Evolutionary conservation across 805 yeast species (phyloP).

Genomic region (Komagataella kurtzmanii): DNA sequence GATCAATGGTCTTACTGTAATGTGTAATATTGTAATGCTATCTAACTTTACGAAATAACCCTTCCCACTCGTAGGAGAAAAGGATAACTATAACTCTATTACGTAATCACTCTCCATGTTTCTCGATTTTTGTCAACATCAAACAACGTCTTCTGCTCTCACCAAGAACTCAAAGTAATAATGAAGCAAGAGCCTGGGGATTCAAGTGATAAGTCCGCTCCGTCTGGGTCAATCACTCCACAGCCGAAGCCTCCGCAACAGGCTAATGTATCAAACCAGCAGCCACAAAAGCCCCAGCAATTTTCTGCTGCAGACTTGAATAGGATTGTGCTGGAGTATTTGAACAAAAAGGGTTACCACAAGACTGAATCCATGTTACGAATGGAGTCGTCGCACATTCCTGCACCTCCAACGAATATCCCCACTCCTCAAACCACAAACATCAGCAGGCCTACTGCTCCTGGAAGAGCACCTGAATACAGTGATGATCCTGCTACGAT

Average conservation of each 20-base stretch:
- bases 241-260: neutral
- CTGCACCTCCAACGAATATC: slow-evolving; percentile 35
- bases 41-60: neutral
- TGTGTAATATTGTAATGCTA: neutral
- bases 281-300: slow-evolving; percentile 14
- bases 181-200: neutral
- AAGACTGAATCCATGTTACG: slow-evolving; percentile 90
- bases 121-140: neutral
- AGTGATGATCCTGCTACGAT: slow-evolving; percentile 57
- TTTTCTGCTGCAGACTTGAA: slow-evolving; percentile 82
- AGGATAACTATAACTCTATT: neutral
- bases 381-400: slow-evolving; percentile 62
- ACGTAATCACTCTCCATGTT: neutral
- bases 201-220: neutral
- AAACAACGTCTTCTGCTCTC: neutral
- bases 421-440: slow-evolving; percentile 31
- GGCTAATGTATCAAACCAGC: neutral
- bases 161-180: neutral
- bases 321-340: slow-evolving; percentile 82
- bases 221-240: neutral
- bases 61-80: neutral
- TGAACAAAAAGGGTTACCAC: slow-evolving; percentile 88
- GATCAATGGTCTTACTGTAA: neutral
- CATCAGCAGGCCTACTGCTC: slow-evolving; percentile 16
- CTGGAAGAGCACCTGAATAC: slow-evolving; percentile 21